Evolutionary conservation across 805 yeast species (phyloP).

Genomic region (Wickerhamomyces alni): DNA sequence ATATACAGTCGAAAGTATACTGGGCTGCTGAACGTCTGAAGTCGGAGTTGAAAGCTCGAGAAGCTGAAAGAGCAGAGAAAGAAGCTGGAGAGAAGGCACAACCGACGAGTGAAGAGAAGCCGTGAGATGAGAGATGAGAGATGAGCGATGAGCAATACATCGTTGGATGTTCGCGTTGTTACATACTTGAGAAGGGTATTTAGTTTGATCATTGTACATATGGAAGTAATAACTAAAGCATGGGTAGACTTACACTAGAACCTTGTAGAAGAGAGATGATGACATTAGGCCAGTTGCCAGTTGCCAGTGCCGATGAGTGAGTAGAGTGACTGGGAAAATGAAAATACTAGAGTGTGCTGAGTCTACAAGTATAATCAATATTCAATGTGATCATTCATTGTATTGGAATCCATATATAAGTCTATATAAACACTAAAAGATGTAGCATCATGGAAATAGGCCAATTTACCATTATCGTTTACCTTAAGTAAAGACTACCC

Average conservation of each 20-base stretch:
- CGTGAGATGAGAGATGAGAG: neutral
- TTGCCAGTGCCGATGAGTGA: too few relatives aligned
- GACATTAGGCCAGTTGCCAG: too few relatives aligned
- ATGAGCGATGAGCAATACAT: too few relatives aligned
- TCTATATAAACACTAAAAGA: slow-evolving; percentile 1
- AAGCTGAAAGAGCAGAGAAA: slow-evolving; percentile 28
- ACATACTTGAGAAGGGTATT: too few relatives aligned
- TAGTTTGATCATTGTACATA: too few relatives aligned
- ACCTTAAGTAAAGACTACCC: slow-evolving; percentile 17
- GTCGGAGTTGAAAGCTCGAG: slow-evolving; percentile 62
- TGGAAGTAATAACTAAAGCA: neutral
- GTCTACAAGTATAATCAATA: too few relatives aligned
- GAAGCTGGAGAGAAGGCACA: slow-evolving; percentile 3
- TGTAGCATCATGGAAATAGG: slow-evolving; percentile 26
- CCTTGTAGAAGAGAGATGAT: too few relatives aligned
- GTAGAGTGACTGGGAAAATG: too few relatives aligned
- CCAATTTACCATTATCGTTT: slow-evolving; percentile 14
- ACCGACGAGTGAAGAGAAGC: slow-evolving; percentile 1
- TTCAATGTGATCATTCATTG: too few relatives aligned
- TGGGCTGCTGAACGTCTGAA: slow-evolving; percentile 90
- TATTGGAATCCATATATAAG: neutral
- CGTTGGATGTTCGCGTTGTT: too few relatives aligned
- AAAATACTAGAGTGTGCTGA: too few relatives aligned
- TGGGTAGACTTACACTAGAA: too few relatives aligned
- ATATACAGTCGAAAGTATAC: slow-evolving; percentile 86